Percentiles rank a stretch among this genome's conserved stretches.
phyloP scores from a whole-genome alignment of 768 basidiomycete species.

The Boletus reticulatus region DNA sequence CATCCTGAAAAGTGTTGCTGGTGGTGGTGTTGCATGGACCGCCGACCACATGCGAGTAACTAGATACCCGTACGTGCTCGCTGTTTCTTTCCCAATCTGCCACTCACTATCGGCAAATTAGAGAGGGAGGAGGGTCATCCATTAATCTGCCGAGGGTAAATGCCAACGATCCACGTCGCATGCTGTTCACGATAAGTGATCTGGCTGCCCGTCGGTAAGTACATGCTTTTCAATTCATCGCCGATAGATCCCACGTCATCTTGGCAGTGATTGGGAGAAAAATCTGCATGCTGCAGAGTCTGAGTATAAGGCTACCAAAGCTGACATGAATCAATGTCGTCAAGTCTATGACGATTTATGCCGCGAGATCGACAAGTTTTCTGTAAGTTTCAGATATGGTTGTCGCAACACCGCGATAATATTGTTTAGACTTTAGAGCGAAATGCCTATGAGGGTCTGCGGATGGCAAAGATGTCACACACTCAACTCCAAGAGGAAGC shows the following conservation, averaged over 20 bases:
- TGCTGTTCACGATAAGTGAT: constrained; percentile 56
- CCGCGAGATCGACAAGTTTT: constrained; percentile 30
- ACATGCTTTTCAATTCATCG: neutral
- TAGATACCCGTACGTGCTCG: constrained; percentile 56
- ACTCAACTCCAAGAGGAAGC: constrained; percentile 52
- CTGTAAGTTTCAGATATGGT: constrained; percentile 27
- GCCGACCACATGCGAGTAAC: constrained; percentile 60
- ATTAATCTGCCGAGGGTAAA: constrained; percentile 34
- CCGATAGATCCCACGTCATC: neutral
- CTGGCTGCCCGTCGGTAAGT: constrained; percentile 48
- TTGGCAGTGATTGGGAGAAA: constrained; percentile 46
- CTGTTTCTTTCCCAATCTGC: neutral
- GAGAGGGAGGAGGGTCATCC: constrained; percentile 68
- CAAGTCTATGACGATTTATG: constrained; percentile 30
- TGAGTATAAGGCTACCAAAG: constrained; percentile 32
- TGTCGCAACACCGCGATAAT: neutral
- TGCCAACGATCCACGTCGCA: constrained; percentile 36
- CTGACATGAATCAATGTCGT: constrained; percentile 28
- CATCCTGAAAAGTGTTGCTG: constrained; percentile 39
- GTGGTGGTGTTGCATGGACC: constrained; percentile 62
- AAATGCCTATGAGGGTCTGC: constrained; percentile 21
- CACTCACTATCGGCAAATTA: constrained; percentile 23
- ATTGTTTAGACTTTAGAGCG: constrained; percentile 19
- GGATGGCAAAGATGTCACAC: constrained; percentile 36
- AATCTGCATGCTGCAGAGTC: constrained; percentile 39